phyloP scores from a whole-genome alignment of 1,284 basidiomycete species.

The Cutaneotrichosporon sp. region DNA sequence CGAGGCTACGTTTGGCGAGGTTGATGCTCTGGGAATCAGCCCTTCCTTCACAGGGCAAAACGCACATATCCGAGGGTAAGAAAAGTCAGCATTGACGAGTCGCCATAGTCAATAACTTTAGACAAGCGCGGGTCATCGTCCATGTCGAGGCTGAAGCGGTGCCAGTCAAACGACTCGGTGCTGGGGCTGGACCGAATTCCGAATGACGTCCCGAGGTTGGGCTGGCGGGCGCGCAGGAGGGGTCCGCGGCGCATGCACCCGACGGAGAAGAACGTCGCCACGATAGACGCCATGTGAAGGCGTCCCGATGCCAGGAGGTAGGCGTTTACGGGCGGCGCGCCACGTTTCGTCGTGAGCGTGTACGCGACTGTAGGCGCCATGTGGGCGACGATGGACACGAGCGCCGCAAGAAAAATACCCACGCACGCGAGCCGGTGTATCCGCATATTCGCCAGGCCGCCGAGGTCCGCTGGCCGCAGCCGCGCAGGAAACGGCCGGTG shows the following conservation, averaged over 20 bases:
- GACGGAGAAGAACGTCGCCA: neutral
- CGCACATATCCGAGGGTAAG: conserved; percentile 40
- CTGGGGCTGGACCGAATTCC: conserved; percentile 24
- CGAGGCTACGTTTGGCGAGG: conserved; percentile 26
- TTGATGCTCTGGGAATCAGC: conserved; percentile 25
- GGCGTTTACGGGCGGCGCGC: conserved; percentile 3
- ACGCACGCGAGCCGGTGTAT: conserved; percentile 9
- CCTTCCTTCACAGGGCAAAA: neutral
- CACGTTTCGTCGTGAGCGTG: conserved; percentile 21
- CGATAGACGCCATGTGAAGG: conserved; percentile 4
- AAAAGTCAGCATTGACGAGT: conserved; percentile 40
- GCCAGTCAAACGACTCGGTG: neutral
- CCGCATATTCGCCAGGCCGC: conserved; percentile 13
- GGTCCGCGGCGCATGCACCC: conserved; percentile 43
- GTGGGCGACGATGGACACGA: neutral
- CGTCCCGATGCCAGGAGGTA: conserved; percentile 5
- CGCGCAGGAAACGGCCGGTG: conserved; percentile 25
- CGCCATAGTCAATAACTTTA: conserved; percentile 38
- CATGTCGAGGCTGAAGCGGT: neutral
- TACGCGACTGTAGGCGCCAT: conserved; percentile 30
- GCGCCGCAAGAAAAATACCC: conserved; percentile 8
- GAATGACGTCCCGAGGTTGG: conserved; percentile 34
- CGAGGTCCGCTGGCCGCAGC: conserved; percentile 14
- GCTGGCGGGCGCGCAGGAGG: conserved; percentile 27
- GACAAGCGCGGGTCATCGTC: neutral